These are phyloP conservation scores for Cantharellus anzutake DNA, from an alignment of 768 basidiomycete species.

Conservation along the genomic window DNA sequence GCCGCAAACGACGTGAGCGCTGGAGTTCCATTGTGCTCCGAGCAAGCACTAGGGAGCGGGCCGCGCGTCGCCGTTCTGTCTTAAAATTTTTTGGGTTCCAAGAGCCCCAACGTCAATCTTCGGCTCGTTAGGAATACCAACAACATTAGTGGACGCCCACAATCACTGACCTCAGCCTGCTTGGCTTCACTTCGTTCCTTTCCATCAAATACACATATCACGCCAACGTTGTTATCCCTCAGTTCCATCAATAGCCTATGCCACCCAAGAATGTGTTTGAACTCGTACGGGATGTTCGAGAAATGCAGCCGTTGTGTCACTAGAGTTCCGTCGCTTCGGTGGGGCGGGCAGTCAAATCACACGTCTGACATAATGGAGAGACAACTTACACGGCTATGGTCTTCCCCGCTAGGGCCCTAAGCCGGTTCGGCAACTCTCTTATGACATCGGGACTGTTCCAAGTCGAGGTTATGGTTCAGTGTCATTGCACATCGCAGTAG, in stretches of 20 bases:
- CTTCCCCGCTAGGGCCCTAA: slow-evolving; percentile 42
- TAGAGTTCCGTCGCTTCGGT: slow-evolving; percentile 58
- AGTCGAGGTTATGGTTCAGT: background rate
- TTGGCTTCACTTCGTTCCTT: slow-evolving; percentile 47
- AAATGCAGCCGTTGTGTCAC: slow-evolving; percentile 72
- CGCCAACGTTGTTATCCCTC: slow-evolving; percentile 31
- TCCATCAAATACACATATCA: slow-evolving; percentile 71
- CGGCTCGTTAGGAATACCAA: no score
- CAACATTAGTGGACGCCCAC: no score
- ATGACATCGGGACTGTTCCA: slow-evolving; percentile 12
- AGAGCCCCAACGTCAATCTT: no score
- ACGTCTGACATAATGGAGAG: slow-evolving; percentile 2
- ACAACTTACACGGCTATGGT: slow-evolving; percentile 49
- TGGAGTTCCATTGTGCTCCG: no score
- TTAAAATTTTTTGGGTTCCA: no score
- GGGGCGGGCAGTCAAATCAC: background rate
- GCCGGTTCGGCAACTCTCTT: slow-evolving; percentile 34
- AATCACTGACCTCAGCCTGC: slow-evolving; percentile 27
- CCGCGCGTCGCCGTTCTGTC: no score
- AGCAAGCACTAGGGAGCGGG: no score
- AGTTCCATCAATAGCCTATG: slow-evolving; percentile 49
- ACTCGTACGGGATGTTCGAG: slow-evolving; percentile 37
- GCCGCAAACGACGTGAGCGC: no score
- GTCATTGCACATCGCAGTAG: background rate
- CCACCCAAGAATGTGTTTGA: slow-evolving; percentile 66